Evolutionary conservation across 768 basidiomycete genomes (phyloP).

Genomic region (Omphalotus guepiniiformis): DNA sequence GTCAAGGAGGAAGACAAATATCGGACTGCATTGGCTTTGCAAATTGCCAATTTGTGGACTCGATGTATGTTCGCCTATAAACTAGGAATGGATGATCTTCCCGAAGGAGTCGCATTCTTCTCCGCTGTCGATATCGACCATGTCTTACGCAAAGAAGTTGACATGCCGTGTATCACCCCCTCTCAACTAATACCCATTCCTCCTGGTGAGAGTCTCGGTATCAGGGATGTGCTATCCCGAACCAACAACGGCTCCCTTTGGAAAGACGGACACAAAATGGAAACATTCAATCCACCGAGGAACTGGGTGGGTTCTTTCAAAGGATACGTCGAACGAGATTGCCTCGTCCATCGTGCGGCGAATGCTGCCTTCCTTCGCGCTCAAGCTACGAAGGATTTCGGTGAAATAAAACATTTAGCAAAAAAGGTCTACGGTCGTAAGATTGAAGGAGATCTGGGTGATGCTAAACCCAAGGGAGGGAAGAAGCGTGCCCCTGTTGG

Average conservation of each 20-base stretch:
- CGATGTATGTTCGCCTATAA: conserved; percentile 85
- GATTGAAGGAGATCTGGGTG: conserved; percentile 18
- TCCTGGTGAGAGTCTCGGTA: conserved; percentile 83
- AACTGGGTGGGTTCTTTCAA: conserved; percentile 31
- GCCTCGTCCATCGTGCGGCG: conserved; percentile 59
- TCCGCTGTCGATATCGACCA: conserved; percentile 92
- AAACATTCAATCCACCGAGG: conserved; percentile 14
- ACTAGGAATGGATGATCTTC: conserved; percentile 94
- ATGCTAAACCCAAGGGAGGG: conserved; percentile 25
- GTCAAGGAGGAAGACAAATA: conserved; percentile 86
- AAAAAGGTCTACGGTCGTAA: conserved; percentile 44
- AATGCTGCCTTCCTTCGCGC: conserved; percentile 69
- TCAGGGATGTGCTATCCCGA: conserved; percentile 55
- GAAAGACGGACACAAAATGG: conserved; percentile 57
- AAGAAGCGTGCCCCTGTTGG: conserved; percentile 11
- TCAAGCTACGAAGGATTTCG: conserved; percentile 69
- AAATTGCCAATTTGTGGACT: conserved; percentile 96
- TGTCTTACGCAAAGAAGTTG: conserved; percentile 91
- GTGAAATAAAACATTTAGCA: conserved; percentile 67
- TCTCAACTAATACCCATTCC: conserved; percentile 81
- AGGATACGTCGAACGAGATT: conserved; percentile 55
- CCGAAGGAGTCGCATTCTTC: conserved; percentile 95
- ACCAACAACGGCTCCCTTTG: conserved; percentile 69
- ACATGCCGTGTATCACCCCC: conserved; percentile 94
- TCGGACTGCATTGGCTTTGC: conserved; percentile 87